These are phyloP conservation scores for Wickerhamiella azyma DNA, from an alignment of 805 yeast genomes.

Conservation along the genomic window DNA sequence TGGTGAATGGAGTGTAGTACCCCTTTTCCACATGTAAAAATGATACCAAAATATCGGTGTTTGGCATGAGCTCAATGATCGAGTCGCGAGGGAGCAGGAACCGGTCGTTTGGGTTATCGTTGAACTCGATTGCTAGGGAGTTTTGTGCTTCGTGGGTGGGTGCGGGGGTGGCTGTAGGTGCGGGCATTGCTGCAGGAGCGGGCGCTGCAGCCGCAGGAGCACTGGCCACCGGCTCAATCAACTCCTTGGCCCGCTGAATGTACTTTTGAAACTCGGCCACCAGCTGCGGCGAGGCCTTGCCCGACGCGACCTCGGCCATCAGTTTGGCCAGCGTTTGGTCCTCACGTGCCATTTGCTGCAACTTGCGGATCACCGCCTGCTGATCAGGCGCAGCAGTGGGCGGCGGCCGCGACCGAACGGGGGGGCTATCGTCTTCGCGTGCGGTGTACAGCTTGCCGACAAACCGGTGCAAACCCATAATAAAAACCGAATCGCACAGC, in stretches of 20 bases:
- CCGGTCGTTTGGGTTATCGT: conserved; percentile 64
- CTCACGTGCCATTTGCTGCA: conserved; percentile 66
- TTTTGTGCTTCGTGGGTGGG: conserved; percentile 18
- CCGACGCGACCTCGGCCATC: conserved; percentile 80
- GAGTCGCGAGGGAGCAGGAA: conserved; percentile 65
- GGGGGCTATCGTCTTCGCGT: conserved; percentile 47
- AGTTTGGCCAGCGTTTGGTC: conserved; percentile 54
- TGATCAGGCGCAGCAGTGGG: conserved; percentile 26
- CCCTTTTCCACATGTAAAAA: conserved; percentile 22
- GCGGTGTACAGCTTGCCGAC: conserved; percentile 68
- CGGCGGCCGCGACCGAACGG: conserved; percentile 3
- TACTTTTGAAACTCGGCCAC: conserved; percentile 68
- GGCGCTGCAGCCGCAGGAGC: conserved; percentile 30
- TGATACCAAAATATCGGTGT: conserved; percentile 28
- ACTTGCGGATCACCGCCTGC: conserved; percentile 69
- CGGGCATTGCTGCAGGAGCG: conserved; percentile 6
- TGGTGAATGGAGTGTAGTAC: conserved; percentile 44
- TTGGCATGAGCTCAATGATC: conserved; percentile 40
- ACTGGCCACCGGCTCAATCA: conserved; percentile 25
- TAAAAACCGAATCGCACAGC: conserved; percentile 58
- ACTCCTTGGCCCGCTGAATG: conserved; percentile 55
- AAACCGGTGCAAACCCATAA: conserved; percentile 73
- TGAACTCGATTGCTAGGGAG: conserved; percentile 70
- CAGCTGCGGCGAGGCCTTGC: conserved; percentile 58
- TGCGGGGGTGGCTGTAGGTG: background rate